Conservation (phyloP, 2,329 filamentous ascomycete genomes). For the Aspergillus sp. region DNA sequence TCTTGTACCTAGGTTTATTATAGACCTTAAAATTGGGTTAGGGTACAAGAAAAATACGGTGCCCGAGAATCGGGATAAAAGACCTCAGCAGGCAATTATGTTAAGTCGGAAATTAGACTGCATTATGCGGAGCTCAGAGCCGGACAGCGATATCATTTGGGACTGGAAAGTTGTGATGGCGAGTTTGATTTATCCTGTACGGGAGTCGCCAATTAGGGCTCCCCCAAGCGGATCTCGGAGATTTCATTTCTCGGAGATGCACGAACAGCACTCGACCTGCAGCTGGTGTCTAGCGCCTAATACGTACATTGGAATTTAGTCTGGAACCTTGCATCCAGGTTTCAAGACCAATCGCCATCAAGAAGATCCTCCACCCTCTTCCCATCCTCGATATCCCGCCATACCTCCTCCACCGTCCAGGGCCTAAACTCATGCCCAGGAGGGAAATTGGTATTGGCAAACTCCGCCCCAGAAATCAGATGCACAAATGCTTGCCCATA, state of each 20-base stretch:
- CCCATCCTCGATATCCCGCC: slow-evolving; percentile 39
- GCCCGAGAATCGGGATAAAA: neutral
- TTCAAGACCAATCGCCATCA: slow-evolving; percentile 16
- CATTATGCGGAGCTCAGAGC: neutral
- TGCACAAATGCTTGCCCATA: slow-evolving; percentile 6
- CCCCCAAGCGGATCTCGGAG: neutral
- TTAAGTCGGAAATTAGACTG: neutral
- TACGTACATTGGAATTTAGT: too few species aligned
- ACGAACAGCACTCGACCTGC: too few species aligned
- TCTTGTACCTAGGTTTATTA: neutral
- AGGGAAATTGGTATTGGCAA: slow-evolving; percentile 49
- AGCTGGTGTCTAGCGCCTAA: too few species aligned
- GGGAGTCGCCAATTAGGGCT: neutral
- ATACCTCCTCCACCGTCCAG: slow-evolving; percentile 45
- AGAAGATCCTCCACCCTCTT: slow-evolving; percentile 14
- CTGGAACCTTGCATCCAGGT: too few species aligned
- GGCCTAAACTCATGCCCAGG: slow-evolving; percentile 41
- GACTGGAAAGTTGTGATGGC: neutral
- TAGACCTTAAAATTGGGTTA: neutral
- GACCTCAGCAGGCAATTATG: neutral
- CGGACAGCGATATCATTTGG: neutral
- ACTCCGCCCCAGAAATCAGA: slow-evolving; percentile 34
- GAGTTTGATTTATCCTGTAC: neutral
- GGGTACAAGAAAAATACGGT: neutral
- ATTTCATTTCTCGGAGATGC: neutral